A percentile compares a stretch with the other conserved stretches of the same genome.
These are phyloP conservation scores for Chrysanthemum makinoi DNA, from an alignment of 129 eudicot genomes.

Conservation along the genomic window DNA sequence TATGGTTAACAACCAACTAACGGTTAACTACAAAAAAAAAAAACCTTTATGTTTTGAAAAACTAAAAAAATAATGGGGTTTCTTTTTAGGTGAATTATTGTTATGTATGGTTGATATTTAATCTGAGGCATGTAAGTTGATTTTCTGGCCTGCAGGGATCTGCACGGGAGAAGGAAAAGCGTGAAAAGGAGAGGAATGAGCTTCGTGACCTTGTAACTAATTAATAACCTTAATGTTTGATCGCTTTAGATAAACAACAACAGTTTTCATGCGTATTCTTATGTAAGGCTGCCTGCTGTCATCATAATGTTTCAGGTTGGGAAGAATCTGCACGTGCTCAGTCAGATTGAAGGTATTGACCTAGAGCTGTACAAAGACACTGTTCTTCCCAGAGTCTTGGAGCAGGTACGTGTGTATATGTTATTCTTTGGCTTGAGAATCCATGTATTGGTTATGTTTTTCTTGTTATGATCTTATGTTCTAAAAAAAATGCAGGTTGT, in stretches of 20 bases:
- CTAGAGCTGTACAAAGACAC: constrained; percentile 82
- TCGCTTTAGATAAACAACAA: constrained; percentile 1
- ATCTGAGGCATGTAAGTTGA: constrained; percentile 47
- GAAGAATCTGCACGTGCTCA: constrained; percentile 92
- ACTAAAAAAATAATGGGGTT: constrained; percentile 36
- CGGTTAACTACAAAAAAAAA: background rate
- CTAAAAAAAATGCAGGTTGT: constrained; percentile 58
- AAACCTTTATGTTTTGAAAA: constrained; percentile 26
- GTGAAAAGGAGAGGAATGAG: constrained; percentile 95
- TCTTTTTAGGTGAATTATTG: constrained; percentile 35
- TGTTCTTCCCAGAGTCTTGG: constrained; percentile 93
- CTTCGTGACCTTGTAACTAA: constrained; percentile 94
- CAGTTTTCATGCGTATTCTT: constrained; percentile 19
- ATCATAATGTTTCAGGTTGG: constrained; percentile 66
- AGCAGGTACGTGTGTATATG: constrained; percentile 55
- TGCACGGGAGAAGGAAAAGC: constrained; percentile 85
- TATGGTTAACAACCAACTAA: too few relatives aligned
- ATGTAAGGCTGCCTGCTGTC: constrained; percentile 28
- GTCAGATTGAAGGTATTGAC: constrained; percentile 99
- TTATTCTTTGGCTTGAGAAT: constrained; percentile 9
- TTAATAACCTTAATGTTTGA: constrained; percentile 22
- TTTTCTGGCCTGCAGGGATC: constrained; percentile 85
- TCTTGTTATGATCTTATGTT: constrained; percentile 23
- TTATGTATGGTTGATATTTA: constrained; percentile 17
- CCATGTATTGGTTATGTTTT: constrained; percentile 1